Base-by-base conservation (phyloP, 371 early-diverging fungal species). In the Mortierella sp. region DNA sequence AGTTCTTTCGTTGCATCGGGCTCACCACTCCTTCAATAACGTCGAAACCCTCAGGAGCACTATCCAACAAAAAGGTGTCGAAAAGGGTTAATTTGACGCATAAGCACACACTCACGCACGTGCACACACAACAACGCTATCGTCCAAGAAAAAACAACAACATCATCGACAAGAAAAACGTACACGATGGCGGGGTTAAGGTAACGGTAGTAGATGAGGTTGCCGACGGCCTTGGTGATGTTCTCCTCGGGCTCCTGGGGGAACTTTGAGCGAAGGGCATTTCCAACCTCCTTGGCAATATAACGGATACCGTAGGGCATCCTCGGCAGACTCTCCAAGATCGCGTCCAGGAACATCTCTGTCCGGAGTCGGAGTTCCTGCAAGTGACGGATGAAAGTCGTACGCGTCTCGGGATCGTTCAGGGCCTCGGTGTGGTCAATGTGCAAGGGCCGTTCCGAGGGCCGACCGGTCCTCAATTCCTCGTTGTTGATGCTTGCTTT, bases 261-360 rank as follows among this genome's bases (percentile, higher is more conserved):
- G 90, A 99, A 98, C 67, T 96, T 87, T 26, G 88, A 91, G 68
- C 92, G 90, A 71, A 98, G 88, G 16, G 93, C 90, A 4, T 92
- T 86, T 64, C 93, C 90, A 66, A 99, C 89, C 84, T 98, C 93
- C 73, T 93, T 93, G 26, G 98, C 97, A 86, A 99, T 95, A 74
- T 93, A 97, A n/a, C 98, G 92, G 77, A 99, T 95, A 61, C 98
- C 98, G 73, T 93, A 99, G 4, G 99, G 99, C 91, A 99, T 96
- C 13, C 87, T 87, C 52, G 94, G 92, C 24, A 96, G 86, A 19
- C 96, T 95, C 29, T 85, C 85, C 26, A 92, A 88, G 64, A 99
- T 97, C 19, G 94, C 93, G 5, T 87, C 88, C 70, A 98, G 87
- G 79, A 98, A 97, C 73, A 89, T 88, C 64, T 94, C 92, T 0